Evolutionary conservation across 768 basidiomycete genomes (phyloP), one percentile per base, ranked within the genome.

Genomic region (Suillus subalutaceus): DNA sequence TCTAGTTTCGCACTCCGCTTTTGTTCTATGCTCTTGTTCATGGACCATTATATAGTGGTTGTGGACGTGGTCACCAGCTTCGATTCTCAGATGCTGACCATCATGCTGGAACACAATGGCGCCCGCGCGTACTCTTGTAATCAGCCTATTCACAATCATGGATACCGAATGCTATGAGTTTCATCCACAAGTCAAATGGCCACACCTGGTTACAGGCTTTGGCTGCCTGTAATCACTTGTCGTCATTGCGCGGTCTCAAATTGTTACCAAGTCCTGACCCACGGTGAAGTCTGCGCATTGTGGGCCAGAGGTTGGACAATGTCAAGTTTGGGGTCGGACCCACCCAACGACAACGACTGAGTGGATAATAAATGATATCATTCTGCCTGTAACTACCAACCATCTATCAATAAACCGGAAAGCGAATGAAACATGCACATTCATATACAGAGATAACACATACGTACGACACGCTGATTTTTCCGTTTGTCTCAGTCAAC

Each of bases 1-100:
- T 76, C 69, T 0, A 0, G 2, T 61, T 76, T 77, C 13, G 73
- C 71, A 62, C 76, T 76, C 75, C 76, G 75, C 72, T 38, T 68
- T 38, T 26, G 23, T 41, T 32, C 8, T 32, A 18, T 56, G 55
- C 35, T 56, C 55, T 56, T 56, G 55, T 56, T 9, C 18, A 20
- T 52, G 13, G 12, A 26, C 26, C 26, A 26, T 26, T 26, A 26
- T 26, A 26, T 26, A 23, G 23, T 52, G 50, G 50, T 52, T 26
- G 30, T 53, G 26, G 26, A 26, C 26, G 26, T 26, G 30, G 53
- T 30, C 12, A 10, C 37, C 37, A 37, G 37, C 37, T 37, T 37
- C 37, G 1, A 46, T 46, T n/a, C 9, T 46, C 20, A n/a, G 20
- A 46, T 44, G 50, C 26, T 4, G 48, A 23, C 48, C 48, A 50